phyloP scores from a whole-genome alignment of 441 rosid genomes.

The Gossypium schwendimanii region DNA sequence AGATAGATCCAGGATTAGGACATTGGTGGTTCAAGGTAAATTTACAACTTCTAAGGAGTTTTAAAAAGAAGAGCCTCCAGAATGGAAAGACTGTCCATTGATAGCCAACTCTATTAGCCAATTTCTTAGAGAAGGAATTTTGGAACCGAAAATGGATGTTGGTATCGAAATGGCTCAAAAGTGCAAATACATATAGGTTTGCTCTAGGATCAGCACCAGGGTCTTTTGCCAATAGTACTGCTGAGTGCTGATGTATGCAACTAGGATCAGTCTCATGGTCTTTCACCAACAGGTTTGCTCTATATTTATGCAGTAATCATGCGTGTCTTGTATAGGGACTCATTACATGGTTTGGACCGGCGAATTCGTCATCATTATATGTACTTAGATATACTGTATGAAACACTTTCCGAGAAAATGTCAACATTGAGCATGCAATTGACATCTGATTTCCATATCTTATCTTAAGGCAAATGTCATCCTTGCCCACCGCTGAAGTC shows the following conservation, averaged over 20 bases:
- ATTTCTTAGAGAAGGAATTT: no score
- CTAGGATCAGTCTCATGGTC: not conserved
- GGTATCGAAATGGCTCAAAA: not conserved
- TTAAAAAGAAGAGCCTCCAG: not conserved
- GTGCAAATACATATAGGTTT: not conserved
- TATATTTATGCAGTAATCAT: not conserved
- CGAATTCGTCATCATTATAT: not conserved
- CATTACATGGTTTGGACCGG: not conserved
- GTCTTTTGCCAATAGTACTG: not conserved
- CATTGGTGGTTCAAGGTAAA: not conserved
- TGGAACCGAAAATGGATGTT: not conserved
- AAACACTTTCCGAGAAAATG: not conserved
- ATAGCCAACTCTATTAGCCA: not conserved
- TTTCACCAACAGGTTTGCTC: not conserved
- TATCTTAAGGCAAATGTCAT: slow-evolving; percentile 25
- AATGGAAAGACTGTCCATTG: not conserved
- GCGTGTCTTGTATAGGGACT: no score
- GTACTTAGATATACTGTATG: not conserved
- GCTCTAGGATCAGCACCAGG: no score
- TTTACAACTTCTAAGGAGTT: not conserved
- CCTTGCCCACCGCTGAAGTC: slow-evolving; percentile 31
- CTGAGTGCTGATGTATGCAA: not conserved
- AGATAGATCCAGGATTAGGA: not conserved
- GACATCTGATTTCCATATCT: slow-evolving; percentile 8
- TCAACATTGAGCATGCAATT: slow-evolving; percentile 5